These are phyloP conservation scores for Phytopythium montanum DNA, from an alignment of 352 stramenopile species.

Conservation along the genomic window DNA sequence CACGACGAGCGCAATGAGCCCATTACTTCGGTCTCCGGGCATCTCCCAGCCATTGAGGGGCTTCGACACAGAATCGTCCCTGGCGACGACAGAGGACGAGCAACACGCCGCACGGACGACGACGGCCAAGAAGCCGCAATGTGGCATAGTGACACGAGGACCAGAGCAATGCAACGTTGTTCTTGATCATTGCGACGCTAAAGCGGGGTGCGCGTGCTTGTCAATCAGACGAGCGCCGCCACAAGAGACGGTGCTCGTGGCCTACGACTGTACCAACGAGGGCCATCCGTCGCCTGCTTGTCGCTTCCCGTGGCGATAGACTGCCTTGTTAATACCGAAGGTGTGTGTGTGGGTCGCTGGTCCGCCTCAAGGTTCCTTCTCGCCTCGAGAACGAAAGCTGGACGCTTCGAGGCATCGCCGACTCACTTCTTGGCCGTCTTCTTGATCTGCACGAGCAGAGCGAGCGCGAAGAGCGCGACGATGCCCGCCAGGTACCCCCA, in stretches of 20 bases:
- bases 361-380: background rate
- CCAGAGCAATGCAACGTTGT: no score
- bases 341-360: background rate
- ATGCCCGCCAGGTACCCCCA: slow-evolving; percentile 48
- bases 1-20: no score
- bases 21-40: no score
- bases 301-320: background rate
- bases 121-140: no score
- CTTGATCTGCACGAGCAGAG: slow-evolving; percentile 51
- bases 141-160: no score
- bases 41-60: no score
- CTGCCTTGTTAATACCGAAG: no score
- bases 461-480: slow-evolving; percentile 36
- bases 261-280: background rate
- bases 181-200: no score
- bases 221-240: slow-evolving; percentile 5
- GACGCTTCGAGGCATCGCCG: background rate
- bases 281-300: background rate
- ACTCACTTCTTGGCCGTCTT: slow-evolving; percentile 38
- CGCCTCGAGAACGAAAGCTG: background rate
- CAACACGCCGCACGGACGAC: no score
- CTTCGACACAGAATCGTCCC: no score
- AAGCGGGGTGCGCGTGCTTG: slow-evolving; percentile 3
- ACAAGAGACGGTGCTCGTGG: background rate
- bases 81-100: no score